Evolutionary conservation across 768 basidiomycete species (phyloP), one percentile per base, ranked within the genome.

Genomic region (Tremella fuciformis): DNA sequence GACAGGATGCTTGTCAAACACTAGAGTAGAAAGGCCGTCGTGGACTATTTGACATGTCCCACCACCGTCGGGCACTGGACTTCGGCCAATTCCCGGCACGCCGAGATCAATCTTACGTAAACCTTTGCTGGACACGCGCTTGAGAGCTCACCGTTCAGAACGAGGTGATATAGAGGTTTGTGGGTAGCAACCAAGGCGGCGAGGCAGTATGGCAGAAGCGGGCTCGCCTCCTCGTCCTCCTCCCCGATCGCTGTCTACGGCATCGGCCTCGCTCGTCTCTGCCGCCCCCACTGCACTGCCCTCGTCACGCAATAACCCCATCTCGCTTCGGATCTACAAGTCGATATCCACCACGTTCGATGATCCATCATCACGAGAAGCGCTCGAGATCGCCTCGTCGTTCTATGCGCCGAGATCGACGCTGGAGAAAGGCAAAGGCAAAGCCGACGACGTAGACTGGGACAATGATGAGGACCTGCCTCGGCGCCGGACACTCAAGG

Each of bases 311-410:
- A 67, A 62, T 53, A 80, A 80, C 54, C 91, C 92, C 1, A 82
- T 93, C 40, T 85, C 90, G n/a, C 78, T 88, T 0, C 82, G 92
- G 11, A 79, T 94, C n/a, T 92, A 91, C 77, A 96, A 96, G 77
- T 86, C 93, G 60, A 80, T 94, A 18, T 85, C 88, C 37, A 90
- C 89, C 0, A 63, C 73, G 9, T 77, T 78, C 58, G 76, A 78
- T 49, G 75, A 78, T 50, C 66, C 68, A 0, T 61, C 65, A 9
- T 70, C 70, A 0, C 81, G 81, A 24, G 88, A 94, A 66, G 91
- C 91, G 1, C 79, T 96, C 13, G 81, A 83, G 47, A 92, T 90
- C 0, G 83, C 94, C 38, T 90, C 91, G 1, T 84, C 86, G 15
- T 81, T 91, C 50, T 97, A 96, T 73, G 80, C 67, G 13, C 63